These are phyloP conservation scores for Diaporthe sp. DNA, from an alignment of 2,329 filamentous ascomycete species.

Conservation along the genomic window DNA sequence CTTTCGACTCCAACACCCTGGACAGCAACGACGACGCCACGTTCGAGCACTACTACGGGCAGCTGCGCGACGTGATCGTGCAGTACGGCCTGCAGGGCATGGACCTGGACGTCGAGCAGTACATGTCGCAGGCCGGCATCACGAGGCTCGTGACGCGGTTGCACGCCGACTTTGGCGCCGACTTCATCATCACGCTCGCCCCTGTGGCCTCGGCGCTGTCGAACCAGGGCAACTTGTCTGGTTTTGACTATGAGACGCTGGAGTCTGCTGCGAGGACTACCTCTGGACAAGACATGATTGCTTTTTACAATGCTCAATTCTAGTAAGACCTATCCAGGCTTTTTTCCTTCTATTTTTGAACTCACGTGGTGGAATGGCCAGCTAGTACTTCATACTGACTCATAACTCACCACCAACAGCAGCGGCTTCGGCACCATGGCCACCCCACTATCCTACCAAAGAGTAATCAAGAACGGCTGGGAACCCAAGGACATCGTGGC, in stretches of 20 bases:
- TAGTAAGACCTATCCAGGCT: slow-evolving; percentile 8
- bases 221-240: slow-evolving; percentile 73
- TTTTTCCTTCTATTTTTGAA: no score
- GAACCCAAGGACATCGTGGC: slow-evolving; percentile 79
- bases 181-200: slow-evolving; percentile 83
- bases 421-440: slow-evolving; percentile 81
- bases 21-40: slow-evolving; percentile 63
- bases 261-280: slow-evolving; percentile 71
- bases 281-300: slow-evolving; percentile 63
- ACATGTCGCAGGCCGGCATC: slow-evolving; percentile 75
- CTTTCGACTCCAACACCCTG: slow-evolving; percentile 68
- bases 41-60: slow-evolving; percentile 82
- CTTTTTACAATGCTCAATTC: slow-evolving; percentile 86
- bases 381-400: background rate
- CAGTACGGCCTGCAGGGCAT: slow-evolving; percentile 74
- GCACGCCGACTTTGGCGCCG: slow-evolving; percentile 75
- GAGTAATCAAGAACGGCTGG: slow-evolving; percentile 75
- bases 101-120: slow-evolving; percentile 86
- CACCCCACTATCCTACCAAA: slow-evolving; percentile 61
- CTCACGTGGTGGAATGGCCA: no score
- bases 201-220: slow-evolving; percentile 83
- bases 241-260: slow-evolving; percentile 83
- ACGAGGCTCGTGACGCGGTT: slow-evolving; percentile 77
- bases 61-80: slow-evolving; percentile 75
- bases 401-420: slow-evolving; percentile 60